Percentiles rank a stretch among this genome's conserved stretches.
Conservation (phyloP, 306 rosid species). For the Betula pendula region DNA sequence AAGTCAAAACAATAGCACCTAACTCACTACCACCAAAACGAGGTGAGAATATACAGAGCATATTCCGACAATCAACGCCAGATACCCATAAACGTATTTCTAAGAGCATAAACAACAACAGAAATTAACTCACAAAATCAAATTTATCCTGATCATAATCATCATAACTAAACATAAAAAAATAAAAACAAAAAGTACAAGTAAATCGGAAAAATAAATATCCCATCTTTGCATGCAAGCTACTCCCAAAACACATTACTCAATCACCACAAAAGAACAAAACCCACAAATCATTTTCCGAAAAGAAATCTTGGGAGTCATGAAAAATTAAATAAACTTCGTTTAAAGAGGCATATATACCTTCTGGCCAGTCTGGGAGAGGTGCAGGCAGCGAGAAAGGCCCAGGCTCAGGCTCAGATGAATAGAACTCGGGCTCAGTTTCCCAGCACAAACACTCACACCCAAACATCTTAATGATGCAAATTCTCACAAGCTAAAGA, state of each 20-base stretch:
- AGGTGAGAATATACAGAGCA: not conserved
- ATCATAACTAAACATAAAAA: not conserved
- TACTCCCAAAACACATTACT: not conserved
- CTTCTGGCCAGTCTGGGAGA: conserved; percentile 87
- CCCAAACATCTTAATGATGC: conserved; percentile 51
- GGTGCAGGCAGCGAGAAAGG: conserved; percentile 74
- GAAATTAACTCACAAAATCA: not conserved
- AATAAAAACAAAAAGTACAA: not conserved
- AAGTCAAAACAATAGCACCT: not conserved
- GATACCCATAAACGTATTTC: not conserved
- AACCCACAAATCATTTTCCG: not conserved
- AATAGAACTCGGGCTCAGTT: conserved; percentile 23
- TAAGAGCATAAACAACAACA: not conserved
- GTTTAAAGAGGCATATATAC: conserved; percentile 35
- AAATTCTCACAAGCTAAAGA: not conserved
- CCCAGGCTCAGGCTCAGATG: conserved; percentile 49
- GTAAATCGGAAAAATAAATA: not conserved
- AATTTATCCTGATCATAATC: not conserved
- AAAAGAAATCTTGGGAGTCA: not conserved
- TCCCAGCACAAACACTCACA: conserved; percentile 64
- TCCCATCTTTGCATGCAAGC: not conserved
- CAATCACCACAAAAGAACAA: not conserved
- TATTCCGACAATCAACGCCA: not conserved
- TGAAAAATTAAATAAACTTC: not conserved
- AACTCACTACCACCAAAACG: not conserved